Base-by-base conservation (phyloP, 2,329 filamentous ascomycete species). In the Neofusicoccum kwambonambiense region DNA sequence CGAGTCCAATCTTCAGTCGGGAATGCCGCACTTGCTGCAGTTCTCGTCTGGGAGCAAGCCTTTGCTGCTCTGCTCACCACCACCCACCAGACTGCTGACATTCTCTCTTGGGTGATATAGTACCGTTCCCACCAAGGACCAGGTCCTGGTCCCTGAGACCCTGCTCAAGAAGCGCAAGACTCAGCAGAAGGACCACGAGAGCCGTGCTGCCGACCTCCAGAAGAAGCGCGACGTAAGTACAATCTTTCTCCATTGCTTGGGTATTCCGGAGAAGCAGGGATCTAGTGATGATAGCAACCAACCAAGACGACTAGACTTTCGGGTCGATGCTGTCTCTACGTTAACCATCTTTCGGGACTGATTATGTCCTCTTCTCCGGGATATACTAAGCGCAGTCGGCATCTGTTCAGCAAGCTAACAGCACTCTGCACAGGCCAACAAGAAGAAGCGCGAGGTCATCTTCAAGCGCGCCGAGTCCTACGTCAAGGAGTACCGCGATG, bases 311-410 rank as follows among this genome's bases (percentile, higher is more conserved):
- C 94, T 98, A 99, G 95, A 91, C 91, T 83, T 80, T 70, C 73
- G 75, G 82, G 91, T 94, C 95, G 80, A 96, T 99, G 95, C 86
- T 96, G 94, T 97, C 93, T 92, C 91, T 86, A 86, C 86, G 87
- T 92, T 89, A 92, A 96, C 92, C 92, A 96, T 96, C 93, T 97
- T 97, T 97, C 93, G 93, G 94, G 93, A 92, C 93, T 97, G 95
- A 98, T 70, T 68, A 72, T 68, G 72, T 72, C 68, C 70, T 68
- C 70, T 69, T 72, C 68, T 67, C 67, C 63, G 67, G 70, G 62
- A 66, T 71, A 73, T 64, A 60, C 68, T 70, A 72, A 72, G 74
- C 72, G 70, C 74, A 13, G 13, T 17, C 31, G 4, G 9, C 45
- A 50, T 50, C 58, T 3, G 45, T 64, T 27, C 58, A 64, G 62